Conservation (phyloP, 2,329 filamentous ascomycete genomes). For the Fusarium metavorans region DNA sequence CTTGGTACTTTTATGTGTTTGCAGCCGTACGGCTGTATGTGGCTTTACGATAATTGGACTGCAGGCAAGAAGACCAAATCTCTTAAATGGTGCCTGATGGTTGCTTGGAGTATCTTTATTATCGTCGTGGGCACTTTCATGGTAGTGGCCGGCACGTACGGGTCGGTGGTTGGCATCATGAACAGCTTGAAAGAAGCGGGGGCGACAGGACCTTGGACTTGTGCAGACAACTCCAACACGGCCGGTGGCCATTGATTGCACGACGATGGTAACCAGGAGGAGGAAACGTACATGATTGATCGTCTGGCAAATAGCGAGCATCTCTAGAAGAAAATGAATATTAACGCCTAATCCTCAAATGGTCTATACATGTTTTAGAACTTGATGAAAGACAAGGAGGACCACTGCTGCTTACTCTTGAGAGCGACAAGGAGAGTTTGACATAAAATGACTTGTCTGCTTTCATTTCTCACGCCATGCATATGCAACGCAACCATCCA, state of each 20-base stretch:
- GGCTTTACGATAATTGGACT: constrained; percentile 7
- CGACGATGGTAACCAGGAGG: background rate
- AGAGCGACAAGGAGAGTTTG: background rate
- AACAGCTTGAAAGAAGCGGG: background rate
- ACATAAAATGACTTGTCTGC: background rate
- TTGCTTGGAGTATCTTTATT: background rate
- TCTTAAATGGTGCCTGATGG: background rate
- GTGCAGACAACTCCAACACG: background rate
- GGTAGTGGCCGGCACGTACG: background rate
- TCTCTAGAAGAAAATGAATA: background rate
- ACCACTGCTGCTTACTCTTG: background rate
- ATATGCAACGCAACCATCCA: background rate
- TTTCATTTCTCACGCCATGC: background rate
- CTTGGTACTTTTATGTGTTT: constrained; percentile 10
- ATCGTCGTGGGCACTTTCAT: background rate
- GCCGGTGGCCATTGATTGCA: background rate
- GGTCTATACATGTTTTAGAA: background rate
- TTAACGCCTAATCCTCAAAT: background rate
- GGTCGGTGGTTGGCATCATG: background rate
- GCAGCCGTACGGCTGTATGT: constrained; percentile 9
- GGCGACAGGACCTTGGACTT: background rate
- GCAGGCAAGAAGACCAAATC: background rate
- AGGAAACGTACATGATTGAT: background rate
- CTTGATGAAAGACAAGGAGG: background rate
- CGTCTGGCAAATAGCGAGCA: background rate